Evolutionary conservation across 495 filamentous ascomycete genomes (phyloP), one percentile per base, ranked within the genome.

Genomic region (Daldinia vernicosa): DNA sequence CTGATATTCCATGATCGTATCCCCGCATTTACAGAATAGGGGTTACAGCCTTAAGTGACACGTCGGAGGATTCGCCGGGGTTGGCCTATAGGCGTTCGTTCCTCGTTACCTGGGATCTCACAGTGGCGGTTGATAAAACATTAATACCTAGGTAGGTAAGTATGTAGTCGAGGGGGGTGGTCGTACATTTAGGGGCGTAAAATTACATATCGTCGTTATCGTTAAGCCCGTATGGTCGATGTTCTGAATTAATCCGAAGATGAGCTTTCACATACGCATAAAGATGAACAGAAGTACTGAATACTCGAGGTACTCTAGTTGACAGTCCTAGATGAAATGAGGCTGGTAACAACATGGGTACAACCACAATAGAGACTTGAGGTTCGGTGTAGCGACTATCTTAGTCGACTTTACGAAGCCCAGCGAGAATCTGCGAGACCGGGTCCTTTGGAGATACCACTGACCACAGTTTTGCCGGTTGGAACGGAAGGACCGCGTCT

Each of bases 351-450:
- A 15, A 8, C 15, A 53, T 53, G 15, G 19, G 14, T 1, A n/a
- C 12, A 53, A 53, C 24, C 5, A 30, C 24, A 53, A 14, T 17
- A 28, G 24, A 17, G 6, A 53, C 11, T 30, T 53, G 26, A 5
- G 12, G 15, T 30, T n/a, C 17, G 7, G 24, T 30, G 17, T 11
- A 3, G 6, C 4, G 12, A n/a, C 50, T 24, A 30, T 6, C 12
- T 30, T 27, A 15, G 19, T 1, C 8, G 1, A 47, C 19, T 47
- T 19, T 53, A 53, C 4, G 14, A n/a, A 5, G 62, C 57, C 74
- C 65, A 76, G 30, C 71, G 60, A 30, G 74, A 76, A 26, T 57
- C 54, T 8, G 43, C 51, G 0, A 76, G 65, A 14, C 74, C 74
- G n/a, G 45, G 64, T 35, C 71, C 67, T 14, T 47, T 63, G 3